These are phyloP conservation scores for Agrocybe praecox DNA, from an alignment of 768 basidiomycete species.

Conservation along the genomic window DNA sequence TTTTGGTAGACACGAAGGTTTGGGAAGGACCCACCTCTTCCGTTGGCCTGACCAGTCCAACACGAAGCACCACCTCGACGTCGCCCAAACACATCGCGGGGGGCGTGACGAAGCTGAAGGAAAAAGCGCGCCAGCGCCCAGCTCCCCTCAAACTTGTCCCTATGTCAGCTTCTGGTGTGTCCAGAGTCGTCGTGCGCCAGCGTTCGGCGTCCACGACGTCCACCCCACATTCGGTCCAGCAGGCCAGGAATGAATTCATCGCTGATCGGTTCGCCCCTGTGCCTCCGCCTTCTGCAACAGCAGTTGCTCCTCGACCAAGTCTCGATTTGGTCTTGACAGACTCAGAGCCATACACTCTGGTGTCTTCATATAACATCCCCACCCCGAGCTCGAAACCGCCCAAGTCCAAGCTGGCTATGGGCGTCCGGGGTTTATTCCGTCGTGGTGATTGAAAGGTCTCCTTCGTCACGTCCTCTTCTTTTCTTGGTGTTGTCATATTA, in stretches of 20 bases:
- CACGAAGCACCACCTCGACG: conserved; percentile 15
- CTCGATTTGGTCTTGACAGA: not conserved
- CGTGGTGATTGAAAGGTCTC: conserved; percentile 11
- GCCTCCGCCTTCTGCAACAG: not conserved
- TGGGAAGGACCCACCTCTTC: conserved; percentile 23
- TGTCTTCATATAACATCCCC: not conserved
- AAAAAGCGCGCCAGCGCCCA: conserved; percentile 34
- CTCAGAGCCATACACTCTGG: not conserved
- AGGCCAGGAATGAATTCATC: conserved; percentile 28
- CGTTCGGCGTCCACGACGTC: not conserved
- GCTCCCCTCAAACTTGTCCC: conserved; percentile 36
- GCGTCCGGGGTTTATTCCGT: conserved; percentile 15
- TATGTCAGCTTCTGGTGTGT: conserved; percentile 13
- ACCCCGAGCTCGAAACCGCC: not conserved
- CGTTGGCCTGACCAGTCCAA: not conserved
- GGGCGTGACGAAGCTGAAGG: conserved; percentile 9
- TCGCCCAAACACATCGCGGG: not conserved
- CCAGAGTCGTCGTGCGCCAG: conserved; percentile 8
- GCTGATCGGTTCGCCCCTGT: conserved; percentile 31
- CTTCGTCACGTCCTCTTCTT: too few relatives aligned
- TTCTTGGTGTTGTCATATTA: too few relatives aligned
- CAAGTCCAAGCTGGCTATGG: not conserved
- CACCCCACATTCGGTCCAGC: not conserved
- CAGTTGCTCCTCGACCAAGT: not conserved
- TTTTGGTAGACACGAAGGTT: conserved; percentile 37